Conservation (phyloP, 352 stramenopile genomes). For the Phytophthora rubi region DNA sequence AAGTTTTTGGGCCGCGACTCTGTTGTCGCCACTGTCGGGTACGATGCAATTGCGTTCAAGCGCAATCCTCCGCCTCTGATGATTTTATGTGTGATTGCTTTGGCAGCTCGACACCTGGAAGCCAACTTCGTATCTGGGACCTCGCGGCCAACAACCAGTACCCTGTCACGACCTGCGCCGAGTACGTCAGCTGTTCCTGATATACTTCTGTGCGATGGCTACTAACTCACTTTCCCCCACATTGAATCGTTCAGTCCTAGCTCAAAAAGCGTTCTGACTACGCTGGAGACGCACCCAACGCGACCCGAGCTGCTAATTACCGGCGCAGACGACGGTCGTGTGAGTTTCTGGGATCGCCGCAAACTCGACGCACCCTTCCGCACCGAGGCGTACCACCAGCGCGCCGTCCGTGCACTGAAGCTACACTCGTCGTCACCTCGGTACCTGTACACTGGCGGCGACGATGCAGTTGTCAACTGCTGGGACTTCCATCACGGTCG, state of each 20-base stretch:
- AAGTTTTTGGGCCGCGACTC: constrained; percentile 77
- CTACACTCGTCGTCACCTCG: constrained; percentile 69
- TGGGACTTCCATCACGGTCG: constrained; percentile 80
- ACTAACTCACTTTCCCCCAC: constrained; percentile 2
- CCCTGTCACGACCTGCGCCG: constrained; percentile 54
- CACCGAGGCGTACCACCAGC: constrained; percentile 68
- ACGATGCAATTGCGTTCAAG: constrained; percentile 14
- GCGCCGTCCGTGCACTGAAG: constrained; percentile 68
- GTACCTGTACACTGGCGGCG: constrained; percentile 68
- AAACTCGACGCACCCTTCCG: constrained; percentile 71
- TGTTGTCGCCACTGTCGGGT: constrained; percentile 77
- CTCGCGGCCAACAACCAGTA: constrained; percentile 60
- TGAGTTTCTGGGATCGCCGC: constrained; percentile 81
- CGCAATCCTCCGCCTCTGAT: neutral
- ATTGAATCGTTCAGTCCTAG: constrained; percentile 30
- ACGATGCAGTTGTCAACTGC: constrained; percentile 66
- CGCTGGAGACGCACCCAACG: constrained; percentile 77
- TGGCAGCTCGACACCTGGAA: constrained; percentile 54
- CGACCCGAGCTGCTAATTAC: constrained; percentile 80
- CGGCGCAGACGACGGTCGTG: constrained; percentile 65
- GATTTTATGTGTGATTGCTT: neutral
- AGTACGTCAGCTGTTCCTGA: constrained; percentile 46
- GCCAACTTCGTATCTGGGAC: constrained; percentile 83
- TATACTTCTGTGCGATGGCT: neutral
- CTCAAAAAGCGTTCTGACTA: constrained; percentile 51